A percentile compares a stretch with the other conserved stretches of the same genome.
These are phyloP conservation scores for Blumeria graminis DNA, from an alignment of 2,329 filamentous ascomycete genomes.

Conservation along the genomic window DNA sequence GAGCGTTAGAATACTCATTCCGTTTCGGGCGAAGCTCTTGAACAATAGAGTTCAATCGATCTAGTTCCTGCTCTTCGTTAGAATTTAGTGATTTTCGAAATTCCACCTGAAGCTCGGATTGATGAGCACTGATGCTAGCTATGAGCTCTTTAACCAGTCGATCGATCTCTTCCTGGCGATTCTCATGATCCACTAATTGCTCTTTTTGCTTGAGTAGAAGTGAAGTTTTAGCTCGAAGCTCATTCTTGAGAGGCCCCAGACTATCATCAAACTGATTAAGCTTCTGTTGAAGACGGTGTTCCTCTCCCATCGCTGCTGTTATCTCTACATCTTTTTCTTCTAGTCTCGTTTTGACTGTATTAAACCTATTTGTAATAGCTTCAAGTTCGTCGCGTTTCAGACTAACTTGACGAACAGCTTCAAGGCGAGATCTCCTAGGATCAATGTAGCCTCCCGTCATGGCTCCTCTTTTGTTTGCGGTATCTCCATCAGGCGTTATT, in stretches of 20 bases:
- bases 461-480: slow-evolving; percentile 82
- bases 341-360: slow-evolving; percentile 42
- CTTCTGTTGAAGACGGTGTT: slow-evolving; percentile 62
- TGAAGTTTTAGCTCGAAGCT: slow-evolving; percentile 50
- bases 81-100: slow-evolving; percentile 77
- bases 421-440: slow-evolving; percentile 60
- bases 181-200: slow-evolving; percentile 45
- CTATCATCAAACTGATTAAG: slow-evolving; percentile 56
- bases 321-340: slow-evolving; percentile 72
- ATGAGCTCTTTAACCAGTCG: slow-evolving; percentile 51
- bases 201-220: slow-evolving; percentile 51
- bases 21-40: slow-evolving; percentile 56
- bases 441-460: slow-evolving; percentile 91
- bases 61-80: slow-evolving; percentile 63
- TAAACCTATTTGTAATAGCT: slow-evolving; percentile 33
- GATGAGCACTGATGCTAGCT: slow-evolving; percentile 50
- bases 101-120: slow-evolving; percentile 58
- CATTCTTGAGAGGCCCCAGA: slow-evolving; percentile 55
- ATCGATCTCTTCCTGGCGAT: slow-evolving; percentile 42
- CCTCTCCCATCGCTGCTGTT: slow-evolving; percentile 59
- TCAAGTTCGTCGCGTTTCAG: slow-evolving; percentile 58
- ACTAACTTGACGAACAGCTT: slow-evolving; percentile 52
- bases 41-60: slow-evolving; percentile 40
- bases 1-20: slow-evolving; percentile 46
- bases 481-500: slow-evolving; percentile 86